Base-by-base conservation (phyloP, 305 asterid species). In the Fraxinus angustifolia region DNA sequence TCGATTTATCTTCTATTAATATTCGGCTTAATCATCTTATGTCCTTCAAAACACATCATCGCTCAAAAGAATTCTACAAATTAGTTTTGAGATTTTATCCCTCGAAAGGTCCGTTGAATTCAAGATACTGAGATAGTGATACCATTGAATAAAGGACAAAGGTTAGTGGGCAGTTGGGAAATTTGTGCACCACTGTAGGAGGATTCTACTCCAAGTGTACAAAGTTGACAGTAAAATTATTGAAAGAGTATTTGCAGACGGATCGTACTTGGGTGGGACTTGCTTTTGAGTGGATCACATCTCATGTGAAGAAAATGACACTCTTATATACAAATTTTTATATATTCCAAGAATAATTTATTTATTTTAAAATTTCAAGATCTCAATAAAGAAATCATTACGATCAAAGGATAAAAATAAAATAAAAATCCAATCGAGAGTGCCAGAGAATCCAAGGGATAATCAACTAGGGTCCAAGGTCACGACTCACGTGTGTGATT, bases 81-180 rank as follows among this genome's bases (percentile, higher is more conserved):
- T 1, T 50, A 50, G 23, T 56, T 56, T 56, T 17, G 28, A 60
- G 19, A 21, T 21, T 53, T 60, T 21, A 7, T 2, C 70, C 31
- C 70, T 6, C 67, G 67, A 17, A 1, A 56, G 23, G 62, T 53
- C 65, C 26, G 10, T 53, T 17, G 10, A 53, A 1, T 50, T 17
- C 10, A 53, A n/a, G 65, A 53, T 17, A 17, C 73, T 78, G 82
- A n/a, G 65, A 53, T 17, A 17, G 76, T 78, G 82, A 87, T 85
- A 82, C 90, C 89, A 90, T 83, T 88, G 89, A 74, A 77, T 75
- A 71, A 68, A 56, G 77, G 30, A 58, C 58, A 42, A 2, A 33
- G 8, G 77, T 10, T 62, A 65, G 33, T 17, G 79, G 80, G 83
- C 78, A 80, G 35, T 60, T 74, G 35, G 14, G 85, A 80, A 81